A percentile compares a stretch with the other conserved stretches of the same genome.
Evolutionary conservation across 164 flowering plant genomes (phyloP).

Genomic region (Magnolia officinalis): DNA sequence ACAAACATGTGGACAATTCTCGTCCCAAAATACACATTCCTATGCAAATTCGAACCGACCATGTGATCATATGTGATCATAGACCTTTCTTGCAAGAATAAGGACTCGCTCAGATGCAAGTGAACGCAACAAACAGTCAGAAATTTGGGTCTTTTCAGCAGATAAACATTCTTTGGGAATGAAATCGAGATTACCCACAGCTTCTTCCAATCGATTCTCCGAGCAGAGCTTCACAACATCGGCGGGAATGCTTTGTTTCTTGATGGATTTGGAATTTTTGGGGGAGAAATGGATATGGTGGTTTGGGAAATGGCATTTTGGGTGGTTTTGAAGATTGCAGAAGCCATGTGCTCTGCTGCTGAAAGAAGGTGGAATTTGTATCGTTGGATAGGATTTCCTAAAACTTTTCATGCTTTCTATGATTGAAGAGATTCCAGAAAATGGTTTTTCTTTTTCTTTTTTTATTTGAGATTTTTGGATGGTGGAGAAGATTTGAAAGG

Average conservation of each 20-base stretch:
- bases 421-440: too few species aligned
- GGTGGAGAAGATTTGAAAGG: too few species aligned
- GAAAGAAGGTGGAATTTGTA: too few species aligned
- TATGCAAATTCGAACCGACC: slow-evolving; percentile 2
- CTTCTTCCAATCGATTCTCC: slow-evolving; percentile 12
- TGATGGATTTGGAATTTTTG: too few species aligned
- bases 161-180: background rate
- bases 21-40: background rate
- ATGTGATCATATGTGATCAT: slow-evolving; percentile 12
- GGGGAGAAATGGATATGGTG: too few species aligned
- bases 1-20: slow-evolving; percentile 1
- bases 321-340: too few species aligned
- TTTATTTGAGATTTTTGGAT: too few species aligned
- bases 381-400: too few species aligned
- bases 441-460: too few species aligned
- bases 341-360: too few species aligned
- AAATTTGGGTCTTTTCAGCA: background rate
- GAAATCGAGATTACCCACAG: slow-evolving; percentile 8
- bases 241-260: background rate
- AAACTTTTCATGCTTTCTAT: too few species aligned
- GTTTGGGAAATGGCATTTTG: too few species aligned
- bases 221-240: slow-evolving; percentile 6
- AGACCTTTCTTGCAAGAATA: slow-evolving; percentile 11
- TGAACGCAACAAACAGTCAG: slow-evolving; percentile 7
- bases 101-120: slow-evolving; percentile 7